Evolutionary conservation across 345 rosid genomes (phyloP), one percentile per base, ranked within the genome.

Genomic region (Eucalyptus tenuipes): DNA sequence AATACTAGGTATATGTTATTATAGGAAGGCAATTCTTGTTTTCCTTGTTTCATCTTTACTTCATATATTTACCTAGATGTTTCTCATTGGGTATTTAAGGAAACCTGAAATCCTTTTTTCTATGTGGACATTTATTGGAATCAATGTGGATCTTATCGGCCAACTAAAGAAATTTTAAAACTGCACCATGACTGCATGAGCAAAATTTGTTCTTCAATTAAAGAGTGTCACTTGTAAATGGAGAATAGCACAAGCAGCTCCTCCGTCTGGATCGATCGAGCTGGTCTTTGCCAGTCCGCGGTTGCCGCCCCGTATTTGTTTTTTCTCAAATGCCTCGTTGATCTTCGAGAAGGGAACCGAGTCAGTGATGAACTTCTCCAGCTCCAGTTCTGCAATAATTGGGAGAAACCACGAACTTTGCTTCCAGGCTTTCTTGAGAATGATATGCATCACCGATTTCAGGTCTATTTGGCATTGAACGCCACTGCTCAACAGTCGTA

Each of bases 281-380:
- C 80, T 20, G 80, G 33, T 3, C 80, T 75, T 75, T 3, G 82
- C 47, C 82, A 10, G 82, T 37, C 27, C 1, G 45, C 82, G 7
- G 45, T 37, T 7, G 27, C 45, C 12, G 42, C 44, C 80, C 80
- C 1, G 24, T 68, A 4, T 4, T 31, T 9, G 24, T 16, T 66
- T 64, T n/a, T 50, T 53, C 61, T 93, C 90, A 6, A 92, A 93
- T 7, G 94, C 92, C 86, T 89, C 91, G 90, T 92, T 92, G 87
- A 93, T 92, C 48, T 93, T 91, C 3, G 94, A 86, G 91, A 93
- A 91, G 20, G 88, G 88, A 15, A 92, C 92, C 47, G 84, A 88
- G 14, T 91, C 92, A 14, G 94, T 91, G 49, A 91, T 92, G 89
- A 92, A 93, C 53, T 90, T 91, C 90, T 92, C 91, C 86, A 91